Conservation (phyloP, 2,329 filamentous ascomycete genomes). For the Ophiostoma novo-ulmi region DNA sequence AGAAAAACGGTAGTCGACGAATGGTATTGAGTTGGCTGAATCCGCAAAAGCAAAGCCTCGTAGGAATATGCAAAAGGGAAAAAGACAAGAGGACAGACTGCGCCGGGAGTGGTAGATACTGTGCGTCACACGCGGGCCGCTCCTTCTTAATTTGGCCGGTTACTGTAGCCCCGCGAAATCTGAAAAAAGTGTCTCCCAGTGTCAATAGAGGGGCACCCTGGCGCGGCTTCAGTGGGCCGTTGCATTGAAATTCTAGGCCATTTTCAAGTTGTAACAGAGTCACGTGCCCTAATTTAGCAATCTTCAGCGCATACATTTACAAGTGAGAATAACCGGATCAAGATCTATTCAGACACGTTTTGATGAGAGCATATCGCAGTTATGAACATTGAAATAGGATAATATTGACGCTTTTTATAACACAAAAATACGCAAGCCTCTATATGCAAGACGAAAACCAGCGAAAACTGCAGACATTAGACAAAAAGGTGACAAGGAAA, state of each 20-base stretch:
- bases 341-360: conserved; percentile 7
- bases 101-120: neutral
- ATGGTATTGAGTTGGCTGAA: neutral
- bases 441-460: neutral
- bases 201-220: conserved; percentile 20
- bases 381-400: neutral
- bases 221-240: neutral
- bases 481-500: neutral
- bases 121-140: conserved; percentile 15
- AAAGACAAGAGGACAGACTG: neutral
- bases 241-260: neutral
- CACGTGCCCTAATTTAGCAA: neutral
- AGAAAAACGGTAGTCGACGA: neutral
- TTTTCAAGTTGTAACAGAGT: neutral
- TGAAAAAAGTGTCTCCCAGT: conserved; percentile 16
- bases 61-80: neutral
- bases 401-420: neutral
- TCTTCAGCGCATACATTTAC: neutral
- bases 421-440: neutral
- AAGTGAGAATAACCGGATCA: neutral
- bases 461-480: neutral
- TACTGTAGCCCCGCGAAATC: conserved; percentile 22
- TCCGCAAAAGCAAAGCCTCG: neutral
- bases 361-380: neutral
- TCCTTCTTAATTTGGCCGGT: conserved; percentile 16